These are phyloP conservation scores for Vaccinium myrtillus DNA, from an alignment of 148 eudicot genomes.

Conservation along the genomic window DNA sequence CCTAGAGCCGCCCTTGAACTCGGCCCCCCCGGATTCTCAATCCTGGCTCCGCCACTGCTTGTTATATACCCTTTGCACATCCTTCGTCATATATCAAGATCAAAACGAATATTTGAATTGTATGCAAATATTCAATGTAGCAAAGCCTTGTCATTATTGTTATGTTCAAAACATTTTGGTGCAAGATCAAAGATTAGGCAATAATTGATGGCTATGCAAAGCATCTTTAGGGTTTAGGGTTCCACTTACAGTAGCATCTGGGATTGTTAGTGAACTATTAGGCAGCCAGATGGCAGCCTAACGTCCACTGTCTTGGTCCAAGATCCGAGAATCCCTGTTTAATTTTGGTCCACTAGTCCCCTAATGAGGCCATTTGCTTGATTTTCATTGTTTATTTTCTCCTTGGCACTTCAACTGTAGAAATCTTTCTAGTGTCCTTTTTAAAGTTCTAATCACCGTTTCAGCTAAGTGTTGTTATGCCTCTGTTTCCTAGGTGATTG, in stretches of 20 bases:
- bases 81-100: too few relatives aligned
- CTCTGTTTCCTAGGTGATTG: conserved; percentile 55
- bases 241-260: neutral
- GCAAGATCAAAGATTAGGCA: neutral
- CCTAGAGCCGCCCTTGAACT: too few relatives aligned
- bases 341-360: neutral
- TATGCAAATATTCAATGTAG: neutral
- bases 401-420: neutral
- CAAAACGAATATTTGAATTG: neutral
- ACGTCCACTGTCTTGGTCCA: neutral
- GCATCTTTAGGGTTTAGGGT: neutral
- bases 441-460: neutral
- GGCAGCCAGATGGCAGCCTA: neutral
- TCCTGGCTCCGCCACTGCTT: too few relatives aligned
- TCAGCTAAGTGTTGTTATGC: conserved; percentile 17
- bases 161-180: too few relatives aligned
- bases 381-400: neutral
- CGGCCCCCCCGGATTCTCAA: too few relatives aligned
- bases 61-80: neutral
- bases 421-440: neutral
- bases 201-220: neutral
- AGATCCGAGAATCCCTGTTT: neutral
- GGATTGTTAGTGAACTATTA: neutral
- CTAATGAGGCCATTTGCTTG: neutral
- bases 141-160: neutral